Base-by-base conservation (phyloP, 2,329 filamentous ascomycete species). In the Rutstroemia sydowiana region DNA sequence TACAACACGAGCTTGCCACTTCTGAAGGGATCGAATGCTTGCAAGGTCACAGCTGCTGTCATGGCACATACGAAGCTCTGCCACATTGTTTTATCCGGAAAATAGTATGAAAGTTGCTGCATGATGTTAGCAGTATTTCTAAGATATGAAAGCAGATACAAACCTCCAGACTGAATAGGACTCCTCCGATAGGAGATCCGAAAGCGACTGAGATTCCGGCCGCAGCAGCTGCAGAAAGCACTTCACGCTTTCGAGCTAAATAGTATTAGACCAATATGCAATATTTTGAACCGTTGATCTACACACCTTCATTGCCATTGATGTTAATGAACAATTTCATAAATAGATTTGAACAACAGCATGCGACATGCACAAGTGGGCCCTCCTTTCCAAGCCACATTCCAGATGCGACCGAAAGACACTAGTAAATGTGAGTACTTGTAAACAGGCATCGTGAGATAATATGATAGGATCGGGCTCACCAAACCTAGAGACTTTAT, bases 81-180 rank as follows among this genome's bases (percentile, higher is more conserved):
- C 93, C 93, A 98, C 93, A 98, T 97, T 9, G 93, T 97, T 70
- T 97, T 97, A 70, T 97, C 92, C 0, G 93, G 92, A 61, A 97
- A 97, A 69, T 96, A 97, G 68, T 96, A 97, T 1, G 90, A 95
- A 2, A 97, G 75, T 77, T 95, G 89, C 79, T 87, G n/a, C 5
- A 14, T 31, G n/a, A 13, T 10, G 30, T 61, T 34, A 61, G 54
- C 23, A 44, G n/a, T 18, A 42, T 20, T 39, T 51, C 42, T 14
- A 51, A 39, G 1, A 37, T 21, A 52, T 31, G 39, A 1, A 20
- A 30, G 10, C 0, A 21, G 16, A 21, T 40, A 51, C 67, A 59
- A 71, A 85, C 82, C 72, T 95, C 92, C n/a, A 97, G 79, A 69
- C 88, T 95, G 73, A 97, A 97, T 18, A 97, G 73, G 20, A 97